Conservation (phyloP, 2,329 filamentous ascomycete genomes). For the Leptographium lundbergii region DNA sequence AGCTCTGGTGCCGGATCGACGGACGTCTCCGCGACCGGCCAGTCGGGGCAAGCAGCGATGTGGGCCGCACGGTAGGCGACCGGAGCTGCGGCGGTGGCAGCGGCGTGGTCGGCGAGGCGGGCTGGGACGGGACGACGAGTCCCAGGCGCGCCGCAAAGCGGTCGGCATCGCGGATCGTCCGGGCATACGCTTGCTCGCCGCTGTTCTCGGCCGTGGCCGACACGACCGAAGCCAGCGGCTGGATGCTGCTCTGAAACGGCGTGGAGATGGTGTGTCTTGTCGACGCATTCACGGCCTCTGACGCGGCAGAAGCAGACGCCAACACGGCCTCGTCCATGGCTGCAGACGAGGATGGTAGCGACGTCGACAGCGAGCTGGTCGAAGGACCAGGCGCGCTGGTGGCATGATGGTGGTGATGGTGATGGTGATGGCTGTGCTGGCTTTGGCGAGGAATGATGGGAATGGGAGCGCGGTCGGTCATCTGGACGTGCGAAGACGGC, state of each 20-base stretch:
- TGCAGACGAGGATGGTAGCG: neutral
- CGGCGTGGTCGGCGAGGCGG: conserved; percentile 81
- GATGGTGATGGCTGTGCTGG: conserved; percentile 20
- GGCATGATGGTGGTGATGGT: conserved; percentile 21
- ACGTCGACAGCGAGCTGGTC: neutral
- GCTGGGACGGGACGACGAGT: conserved; percentile 66
- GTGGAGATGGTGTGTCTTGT: conserved; percentile 31
- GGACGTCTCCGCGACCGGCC: conserved; percentile 56
- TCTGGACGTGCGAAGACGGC: neutral
- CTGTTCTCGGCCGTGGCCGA: conserved; percentile 47
- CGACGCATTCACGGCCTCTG: neutral
- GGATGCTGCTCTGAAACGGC: conserved; percentile 39
- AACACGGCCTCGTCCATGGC: neutral
- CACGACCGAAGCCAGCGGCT: conserved; percentile 55
- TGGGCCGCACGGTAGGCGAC: conserved; percentile 42
- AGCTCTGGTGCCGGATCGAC: conserved; percentile 81
- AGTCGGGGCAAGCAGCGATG: conserved; percentile 37
- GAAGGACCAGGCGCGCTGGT: conserved; percentile 11
- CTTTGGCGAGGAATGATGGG: conserved; percentile 4
- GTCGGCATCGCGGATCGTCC: conserved; percentile 71
- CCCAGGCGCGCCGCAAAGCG: conserved; percentile 72
- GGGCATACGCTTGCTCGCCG: conserved; percentile 56
- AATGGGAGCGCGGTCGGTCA: neutral
- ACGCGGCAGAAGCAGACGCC: conserved; percentile 1
- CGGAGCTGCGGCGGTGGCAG: conserved; percentile 52